Base-by-base conservation (phyloP, 2,329 filamentous ascomycete genomes). In the Ophiostoma fasciatum region DNA sequence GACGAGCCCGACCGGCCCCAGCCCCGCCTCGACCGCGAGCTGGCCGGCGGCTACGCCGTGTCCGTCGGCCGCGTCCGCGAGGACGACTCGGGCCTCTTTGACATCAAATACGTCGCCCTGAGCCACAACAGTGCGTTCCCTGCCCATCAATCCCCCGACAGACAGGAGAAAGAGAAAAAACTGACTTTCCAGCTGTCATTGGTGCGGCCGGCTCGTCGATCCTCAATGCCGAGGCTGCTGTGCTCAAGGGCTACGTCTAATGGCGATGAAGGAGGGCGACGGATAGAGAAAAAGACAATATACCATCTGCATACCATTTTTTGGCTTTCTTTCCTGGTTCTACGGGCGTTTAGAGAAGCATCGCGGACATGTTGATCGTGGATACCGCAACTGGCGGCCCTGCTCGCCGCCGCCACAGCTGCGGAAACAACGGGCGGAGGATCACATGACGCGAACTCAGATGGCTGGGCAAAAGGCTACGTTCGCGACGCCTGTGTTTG, bases 121-220 rank as follows among this genome's bases (percentile, higher is more conserved):
- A 94, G 83, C 53, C 90, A 96, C 47, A 74, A 74, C 49, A 75
- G 68, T 72, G 52, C 59, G 67, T 33, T 13, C 7, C 6, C 15
- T 6, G 14, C 28, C 28, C 14, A 12, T 11, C 28, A 19, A 11
- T 18, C n/a, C n/a, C 20, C 18, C 14, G 36, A 49, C 38, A 10
- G 13, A 4, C 21, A n/a, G n/a, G n/a, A n/a, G n/a, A n/a, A n/a
- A n/a, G n/a, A n/a, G n/a, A n/a, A n/a, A n/a, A n/a, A n/a, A n/a
- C n/a, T n/a, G n/a, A n/a, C n/a, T n/a, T n/a, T 1, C 13, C 34
- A 74, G 77, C 88, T 42, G 81, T 98, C 38, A 88, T 98, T 54
- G 88, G 88, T 46, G 90, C 90, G 22, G 87, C 88, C n/a, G 90
- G 90, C 10, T 92, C 84, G 2, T 93, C 83, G 22, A 94, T 96